Percentiles rank a stretch among this genome's conserved stretches.
Conservation (phyloP, 345 rosid genomes). For the Populus tremula region DNA sequence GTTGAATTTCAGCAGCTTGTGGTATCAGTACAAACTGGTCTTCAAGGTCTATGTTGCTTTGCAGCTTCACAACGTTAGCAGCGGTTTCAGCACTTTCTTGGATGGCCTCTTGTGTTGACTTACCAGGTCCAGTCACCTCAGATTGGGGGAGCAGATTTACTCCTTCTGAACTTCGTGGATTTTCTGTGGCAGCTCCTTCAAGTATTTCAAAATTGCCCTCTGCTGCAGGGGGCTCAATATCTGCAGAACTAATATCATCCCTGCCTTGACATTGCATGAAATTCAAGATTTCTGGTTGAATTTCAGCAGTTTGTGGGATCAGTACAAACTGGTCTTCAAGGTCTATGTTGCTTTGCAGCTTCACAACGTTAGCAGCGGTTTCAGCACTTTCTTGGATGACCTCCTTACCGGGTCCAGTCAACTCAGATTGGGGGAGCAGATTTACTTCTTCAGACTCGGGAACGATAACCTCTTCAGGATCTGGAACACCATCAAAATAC, state of each 20-base stretch:
- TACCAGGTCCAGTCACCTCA: conserved; percentile 1
- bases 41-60: not conserved
- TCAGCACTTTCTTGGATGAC: conserved; percentile 2
- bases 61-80: not conserved
- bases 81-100: conserved; percentile 1
- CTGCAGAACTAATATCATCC: conserved; percentile 1
- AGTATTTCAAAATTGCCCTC: conserved; percentile 10
- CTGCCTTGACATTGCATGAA: conserved; percentile 8
- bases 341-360: not conserved
- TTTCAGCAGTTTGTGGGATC: conserved; percentile 11
- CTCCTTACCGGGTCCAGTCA: not conserved
- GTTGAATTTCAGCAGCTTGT: conserved; percentile 17
- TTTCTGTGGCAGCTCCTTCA: conserved; percentile 13
- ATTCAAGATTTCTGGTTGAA: conserved; percentile 11
- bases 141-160: not conserved
- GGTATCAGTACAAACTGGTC: conserved; percentile 3
- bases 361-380: not conserved
- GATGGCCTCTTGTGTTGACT: not conserved
- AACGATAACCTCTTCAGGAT: not conserved
- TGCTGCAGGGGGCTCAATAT: conserved; percentile 1
- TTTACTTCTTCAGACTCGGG: conserved; percentile 3
- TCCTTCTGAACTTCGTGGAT: conserved; percentile 19
- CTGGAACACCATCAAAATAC: not conserved
- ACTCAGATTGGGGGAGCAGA: conserved; percentile 3
- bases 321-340: not conserved